phyloP scores from a whole-genome alignment of 495 filamentous ascomycete species.

The Penicillium argentinense region DNA sequence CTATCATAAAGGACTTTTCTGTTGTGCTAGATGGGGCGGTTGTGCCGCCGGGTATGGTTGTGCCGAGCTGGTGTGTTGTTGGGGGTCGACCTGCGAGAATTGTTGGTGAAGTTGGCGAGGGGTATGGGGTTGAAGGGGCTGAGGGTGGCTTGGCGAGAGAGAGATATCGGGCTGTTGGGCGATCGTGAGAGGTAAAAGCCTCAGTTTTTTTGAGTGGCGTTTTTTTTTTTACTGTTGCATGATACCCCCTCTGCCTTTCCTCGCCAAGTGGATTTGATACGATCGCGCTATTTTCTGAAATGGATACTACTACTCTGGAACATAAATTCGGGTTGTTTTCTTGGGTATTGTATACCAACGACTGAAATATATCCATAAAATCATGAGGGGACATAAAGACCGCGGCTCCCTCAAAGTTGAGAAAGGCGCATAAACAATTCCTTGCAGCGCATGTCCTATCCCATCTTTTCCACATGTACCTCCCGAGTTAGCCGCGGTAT shows the following conservation, averaged over 20 bases:
- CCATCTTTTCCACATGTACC: constrained; percentile 36
- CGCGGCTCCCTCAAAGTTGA: no score
- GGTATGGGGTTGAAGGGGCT: constrained; percentile 58
- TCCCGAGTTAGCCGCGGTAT: constrained; percentile 48
- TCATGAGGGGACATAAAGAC: neutral
- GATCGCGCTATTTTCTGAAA: neutral
- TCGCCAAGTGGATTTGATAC: neutral
- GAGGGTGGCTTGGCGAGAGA: constrained; percentile 48
- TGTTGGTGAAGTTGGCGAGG: constrained; percentile 83
- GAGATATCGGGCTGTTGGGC: constrained; percentile 46
- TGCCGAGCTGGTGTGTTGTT: constrained; percentile 85
- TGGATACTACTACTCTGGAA: neutral
- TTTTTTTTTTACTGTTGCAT: constrained; percentile 12
- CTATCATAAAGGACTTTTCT: constrained; percentile 87
- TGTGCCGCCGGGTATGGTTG: constrained; percentile 83
- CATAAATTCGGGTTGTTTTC: neutral
- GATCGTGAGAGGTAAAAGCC: constrained; percentile 17
- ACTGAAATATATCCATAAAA: no score
- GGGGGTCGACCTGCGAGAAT: constrained; percentile 78
- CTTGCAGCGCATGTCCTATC: constrained; percentile 3
- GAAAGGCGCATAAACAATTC: neutral
- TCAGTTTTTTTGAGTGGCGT: constrained; percentile 9
- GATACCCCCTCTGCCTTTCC: constrained; percentile 22
- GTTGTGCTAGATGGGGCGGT: constrained; percentile 79
- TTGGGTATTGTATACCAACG: no score